A percentile compares a stretch with the other conserved stretches of the same genome.
phyloP scores from a whole-genome alignment of 2,329 filamentous ascomycete species.

The Sporothrix globosa region DNA sequence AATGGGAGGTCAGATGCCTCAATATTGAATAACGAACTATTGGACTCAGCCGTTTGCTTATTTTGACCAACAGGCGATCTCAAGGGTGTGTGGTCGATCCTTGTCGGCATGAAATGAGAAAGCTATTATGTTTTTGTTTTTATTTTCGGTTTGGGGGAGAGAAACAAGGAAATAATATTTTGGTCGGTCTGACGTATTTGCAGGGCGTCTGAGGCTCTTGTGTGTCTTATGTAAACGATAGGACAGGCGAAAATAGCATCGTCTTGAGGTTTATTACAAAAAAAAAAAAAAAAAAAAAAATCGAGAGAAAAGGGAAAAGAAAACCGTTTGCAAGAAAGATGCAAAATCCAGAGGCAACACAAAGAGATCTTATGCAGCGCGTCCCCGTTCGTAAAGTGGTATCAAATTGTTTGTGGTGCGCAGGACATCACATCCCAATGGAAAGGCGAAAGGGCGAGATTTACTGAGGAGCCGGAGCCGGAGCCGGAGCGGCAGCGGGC shows the following conservation, averaged over 20 bases:
- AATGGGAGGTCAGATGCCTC: no score
- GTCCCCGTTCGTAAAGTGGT: constrained; percentile 1
- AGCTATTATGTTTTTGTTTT: not conserved
- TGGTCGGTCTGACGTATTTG: constrained; percentile 19
- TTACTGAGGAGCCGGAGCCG: constrained; percentile 25
- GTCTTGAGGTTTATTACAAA: not conserved
- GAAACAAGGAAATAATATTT: constrained; percentile 9
- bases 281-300: not conserved
- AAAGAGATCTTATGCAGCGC: not conserved
- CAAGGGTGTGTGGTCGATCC: no score
- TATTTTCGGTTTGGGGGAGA: not conserved
- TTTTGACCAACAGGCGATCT: no score
- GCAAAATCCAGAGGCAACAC: no score
- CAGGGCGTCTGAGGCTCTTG: not conserved
- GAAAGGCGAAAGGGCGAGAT: not conserved
- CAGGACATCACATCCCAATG: not conserved
- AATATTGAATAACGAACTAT: no score
- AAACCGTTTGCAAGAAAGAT: no score
- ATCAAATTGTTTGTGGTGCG: constrained; percentile 10
- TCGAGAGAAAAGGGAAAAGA: no score
- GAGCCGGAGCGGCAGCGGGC: not conserved
- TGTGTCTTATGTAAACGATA: not conserved
- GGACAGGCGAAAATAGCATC: not conserved
- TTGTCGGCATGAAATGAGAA: not conserved
- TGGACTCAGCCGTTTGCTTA: no score